Base-by-base conservation (phyloP, 805 yeast genomes). In the Yarrowia bubula region DNA sequence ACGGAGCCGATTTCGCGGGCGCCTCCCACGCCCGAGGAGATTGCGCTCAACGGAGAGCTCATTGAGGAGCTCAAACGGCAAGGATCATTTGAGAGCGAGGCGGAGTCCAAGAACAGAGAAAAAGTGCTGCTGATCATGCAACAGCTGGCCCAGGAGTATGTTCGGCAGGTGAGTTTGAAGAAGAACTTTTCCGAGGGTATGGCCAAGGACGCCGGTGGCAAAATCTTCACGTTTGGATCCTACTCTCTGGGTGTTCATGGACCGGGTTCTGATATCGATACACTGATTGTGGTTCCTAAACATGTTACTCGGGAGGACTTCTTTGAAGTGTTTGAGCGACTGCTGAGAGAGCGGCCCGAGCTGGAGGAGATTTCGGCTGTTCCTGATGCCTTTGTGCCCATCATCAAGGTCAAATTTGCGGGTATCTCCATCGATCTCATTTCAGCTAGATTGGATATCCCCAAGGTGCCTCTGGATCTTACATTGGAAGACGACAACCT, bases 131-230 rank as follows among this genome's bases (percentile, higher is more conserved):
- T 82, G 57, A 78, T 82, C 7, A 75, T 95, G 68, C 98, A 95
- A 74, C 81, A 84, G 68, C 72, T 95, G 71, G 84, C 89, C 0
- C 84, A 87, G 70, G 90, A 88, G 68, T 93, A 93, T 76, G 99
- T 95, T 1, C 89, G 84, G 71, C 83, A 77, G 13, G 98, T 92
- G 8, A 88, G 96, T 3, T 81, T 84, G 68, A 84, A 81, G 67
- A 92, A 89, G 72, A 92, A 93, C 73, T 92, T 95, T 97, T 86
- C 92, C 39, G 98, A 95, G 67, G 97, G 98, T 1, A 92, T 95
- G 98, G 96, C 98, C 0, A 83, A 79, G 65, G 99, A 95, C 75
- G 96, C 98, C 0, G 99, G 99, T 42, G 99, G 99, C 41, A 95
- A 95, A 75, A 85, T 95, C n/a, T 95, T 92, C 74, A 92, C 98